Percentiles rank a stretch among this genome's conserved stretches.
These are phyloP conservation scores for Iberis pinnata DNA, from an alignment of 345 rosid genomes.

Conservation along the genomic window DNA sequence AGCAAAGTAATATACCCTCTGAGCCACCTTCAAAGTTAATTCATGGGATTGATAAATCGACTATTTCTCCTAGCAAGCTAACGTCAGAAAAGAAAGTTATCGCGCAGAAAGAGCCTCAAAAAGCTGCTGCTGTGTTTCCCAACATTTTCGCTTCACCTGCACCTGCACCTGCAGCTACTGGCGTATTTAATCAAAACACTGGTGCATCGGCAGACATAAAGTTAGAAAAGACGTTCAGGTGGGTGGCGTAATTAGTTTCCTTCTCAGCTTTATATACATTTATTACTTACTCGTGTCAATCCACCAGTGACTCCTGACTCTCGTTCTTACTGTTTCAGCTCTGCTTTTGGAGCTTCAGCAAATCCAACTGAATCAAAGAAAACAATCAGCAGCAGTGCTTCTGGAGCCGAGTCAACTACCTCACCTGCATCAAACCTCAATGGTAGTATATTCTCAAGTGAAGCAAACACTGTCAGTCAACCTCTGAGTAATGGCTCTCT, in stretches of 20 bases:
- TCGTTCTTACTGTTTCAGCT: constrained; percentile 42
- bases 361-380: constrained; percentile 40
- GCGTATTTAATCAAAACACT: constrained; percentile 7
- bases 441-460: constrained; percentile 39
- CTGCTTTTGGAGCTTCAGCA: constrained; percentile 28
- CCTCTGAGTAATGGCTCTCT: constrained; percentile 38
- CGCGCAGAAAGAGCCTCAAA: constrained; percentile 20
- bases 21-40: constrained; percentile 26
- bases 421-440: constrained; percentile 34
- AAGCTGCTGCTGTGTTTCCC: constrained; percentile 20
- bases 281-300: constrained; percentile 11
- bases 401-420: constrained; percentile 30
- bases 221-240: constrained; percentile 26
- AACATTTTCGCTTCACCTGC: constrained; percentile 10
- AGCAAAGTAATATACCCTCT: constrained; percentile 27
- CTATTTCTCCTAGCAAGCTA: constrained; percentile 9
- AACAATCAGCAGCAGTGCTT: constrained; percentile 25
- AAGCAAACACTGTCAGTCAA: constrained; percentile 29
- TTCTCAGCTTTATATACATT: constrained; percentile 2
- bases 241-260: constrained; percentile 19
- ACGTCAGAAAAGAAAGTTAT: constrained; percentile 8
- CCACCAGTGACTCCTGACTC: constrained; percentile 15
- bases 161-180: constrained; percentile 13
- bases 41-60: constrained; percentile 21
- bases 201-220: constrained; percentile 25